Percentiles rank a stretch among this genome's conserved stretches.
phyloP scores from a whole-genome alignment of 129 eudicot genomes.

The Heracleum sosnowskyi region DNA sequence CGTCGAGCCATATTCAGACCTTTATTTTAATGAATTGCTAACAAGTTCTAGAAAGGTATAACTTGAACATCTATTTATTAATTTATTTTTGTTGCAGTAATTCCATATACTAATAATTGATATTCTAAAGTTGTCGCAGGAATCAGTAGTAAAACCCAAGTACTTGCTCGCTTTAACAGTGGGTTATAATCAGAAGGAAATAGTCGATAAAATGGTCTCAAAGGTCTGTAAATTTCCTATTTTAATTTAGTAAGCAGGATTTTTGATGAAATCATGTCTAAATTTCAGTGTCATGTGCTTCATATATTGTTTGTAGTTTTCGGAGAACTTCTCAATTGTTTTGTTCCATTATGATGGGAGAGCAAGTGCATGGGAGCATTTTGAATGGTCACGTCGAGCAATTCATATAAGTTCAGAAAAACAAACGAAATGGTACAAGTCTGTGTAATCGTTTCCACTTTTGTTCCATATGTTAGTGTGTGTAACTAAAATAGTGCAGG shows the following conservation, averaged over 20 bases:
- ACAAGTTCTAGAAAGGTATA: conserved; percentile 24
- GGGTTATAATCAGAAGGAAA: conserved; percentile 37
- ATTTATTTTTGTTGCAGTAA: background rate
- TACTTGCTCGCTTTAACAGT: conserved; percentile 37
- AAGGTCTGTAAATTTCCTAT: conserved; percentile 18
- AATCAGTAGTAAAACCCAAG: conserved; percentile 19
- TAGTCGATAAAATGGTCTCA: conserved; percentile 29
- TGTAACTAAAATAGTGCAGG: conserved; percentile 22
- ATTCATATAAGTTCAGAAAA: conserved; percentile 38
- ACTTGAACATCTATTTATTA: background rate
- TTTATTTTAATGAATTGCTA: conserved; percentile 27
- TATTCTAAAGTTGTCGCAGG: background rate
- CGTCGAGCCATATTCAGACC: conserved; percentile 32
- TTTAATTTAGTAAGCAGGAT: background rate
- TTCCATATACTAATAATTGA: background rate
- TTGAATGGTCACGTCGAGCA: conserved; percentile 41
- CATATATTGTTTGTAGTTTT: conserved; percentile 23
- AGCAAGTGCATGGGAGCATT: conserved; percentile 39
- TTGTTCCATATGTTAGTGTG: background rate
- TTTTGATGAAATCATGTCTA: background rate
- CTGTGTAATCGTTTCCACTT: background rate
- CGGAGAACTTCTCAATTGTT: conserved; percentile 35
- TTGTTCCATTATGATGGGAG: conserved; percentile 44
- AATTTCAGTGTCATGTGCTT: conserved; percentile 5
- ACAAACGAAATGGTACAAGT: conserved; percentile 43